phyloP scores from a whole-genome alignment of 2,329 filamentous ascomycete species.

The Fusarium poae region DNA sequence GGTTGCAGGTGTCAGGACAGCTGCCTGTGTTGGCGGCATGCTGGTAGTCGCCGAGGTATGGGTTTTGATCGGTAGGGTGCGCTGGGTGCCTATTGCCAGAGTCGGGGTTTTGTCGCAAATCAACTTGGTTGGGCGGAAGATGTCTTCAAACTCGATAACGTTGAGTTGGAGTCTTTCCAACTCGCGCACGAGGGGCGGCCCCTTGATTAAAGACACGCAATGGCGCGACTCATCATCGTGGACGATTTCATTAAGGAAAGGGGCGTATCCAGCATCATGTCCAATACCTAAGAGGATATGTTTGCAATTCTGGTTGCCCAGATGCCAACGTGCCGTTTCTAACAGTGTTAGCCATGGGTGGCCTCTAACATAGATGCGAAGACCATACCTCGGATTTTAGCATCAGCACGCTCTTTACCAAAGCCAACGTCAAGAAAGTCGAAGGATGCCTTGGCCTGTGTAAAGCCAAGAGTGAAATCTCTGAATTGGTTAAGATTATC shows the following conservation, averaged over 20 bases:
- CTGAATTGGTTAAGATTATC: constrained; percentile 61
- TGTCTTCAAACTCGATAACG: constrained; percentile 60
- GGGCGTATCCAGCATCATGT: constrained; percentile 71
- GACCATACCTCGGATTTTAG: constrained; percentile 69
- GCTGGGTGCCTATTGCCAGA: constrained; percentile 8
- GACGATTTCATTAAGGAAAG: constrained; percentile 69
- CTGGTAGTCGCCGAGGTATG: constrained; percentile 24
- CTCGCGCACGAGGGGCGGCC: constrained; percentile 64
- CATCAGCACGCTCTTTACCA: constrained; percentile 69
- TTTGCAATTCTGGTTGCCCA: constrained; percentile 72
- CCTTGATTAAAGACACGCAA: constrained; percentile 68
- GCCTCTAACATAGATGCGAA: background rate
- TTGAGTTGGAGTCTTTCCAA: constrained; percentile 62
- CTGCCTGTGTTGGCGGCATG: constrained; percentile 22
- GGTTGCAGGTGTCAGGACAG: constrained; percentile 44
- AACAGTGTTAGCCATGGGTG: constrained; percentile 20
- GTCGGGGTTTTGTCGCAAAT: constrained; percentile 50
- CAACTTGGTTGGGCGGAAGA: constrained; percentile 69
- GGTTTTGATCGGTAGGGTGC: constrained; percentile 6
- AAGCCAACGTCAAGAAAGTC: constrained; percentile 74
- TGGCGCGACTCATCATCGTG: constrained; percentile 58
- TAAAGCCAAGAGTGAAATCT: constrained; percentile 72
- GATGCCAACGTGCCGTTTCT: constrained; percentile 69
- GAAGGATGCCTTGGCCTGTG: constrained; percentile 69
- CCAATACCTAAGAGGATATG: constrained; percentile 72